These are phyloP conservation scores for Pseudocercospora eumusae DNA, from an alignment of 2,329 filamentous ascomycete species.

Conservation along the genomic window DNA sequence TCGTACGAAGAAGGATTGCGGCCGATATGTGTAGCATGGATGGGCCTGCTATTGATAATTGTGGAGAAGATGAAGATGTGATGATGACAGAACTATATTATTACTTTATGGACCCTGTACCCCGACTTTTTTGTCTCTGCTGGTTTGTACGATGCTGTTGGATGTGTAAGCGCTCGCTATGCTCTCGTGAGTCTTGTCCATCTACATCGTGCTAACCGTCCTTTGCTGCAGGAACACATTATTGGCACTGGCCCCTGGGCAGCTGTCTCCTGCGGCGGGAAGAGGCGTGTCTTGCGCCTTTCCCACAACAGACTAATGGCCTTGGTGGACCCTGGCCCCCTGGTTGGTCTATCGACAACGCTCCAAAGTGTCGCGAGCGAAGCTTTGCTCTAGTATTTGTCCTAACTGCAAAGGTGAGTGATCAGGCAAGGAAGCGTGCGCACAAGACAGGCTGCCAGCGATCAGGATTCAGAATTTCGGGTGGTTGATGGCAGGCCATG, in stretches of 20 bases:
- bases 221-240: background rate
- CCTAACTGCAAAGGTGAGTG: slow-evolving; percentile 1
- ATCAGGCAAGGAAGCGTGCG: background rate
- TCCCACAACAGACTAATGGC: background rate
- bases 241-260: too few species aligned
- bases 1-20: background rate
- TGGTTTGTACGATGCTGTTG: background rate
- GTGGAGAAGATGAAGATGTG: slow-evolving; percentile 1
- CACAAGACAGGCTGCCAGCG: background rate
- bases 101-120: background rate
- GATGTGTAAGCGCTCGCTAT: background rate
- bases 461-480: slow-evolving; percentile 1
- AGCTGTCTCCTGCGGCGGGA: background rate
- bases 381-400: slow-evolving; percentile 2
- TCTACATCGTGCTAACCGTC: background rate
- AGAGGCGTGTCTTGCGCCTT: background rate
- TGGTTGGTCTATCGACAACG: slow-evolving; percentile 2
- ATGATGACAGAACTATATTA: too few species aligned
- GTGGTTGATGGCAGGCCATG: background rate
- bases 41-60: background rate
- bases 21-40: background rate
- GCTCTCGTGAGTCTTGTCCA: too few species aligned
- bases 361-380: background rate
- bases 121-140: background rate
- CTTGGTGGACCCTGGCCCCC: background rate